These are phyloP conservation scores for Xylaria bambusicola DNA, from an alignment of 495 filamentous ascomycete species.

Conservation along the genomic window DNA sequence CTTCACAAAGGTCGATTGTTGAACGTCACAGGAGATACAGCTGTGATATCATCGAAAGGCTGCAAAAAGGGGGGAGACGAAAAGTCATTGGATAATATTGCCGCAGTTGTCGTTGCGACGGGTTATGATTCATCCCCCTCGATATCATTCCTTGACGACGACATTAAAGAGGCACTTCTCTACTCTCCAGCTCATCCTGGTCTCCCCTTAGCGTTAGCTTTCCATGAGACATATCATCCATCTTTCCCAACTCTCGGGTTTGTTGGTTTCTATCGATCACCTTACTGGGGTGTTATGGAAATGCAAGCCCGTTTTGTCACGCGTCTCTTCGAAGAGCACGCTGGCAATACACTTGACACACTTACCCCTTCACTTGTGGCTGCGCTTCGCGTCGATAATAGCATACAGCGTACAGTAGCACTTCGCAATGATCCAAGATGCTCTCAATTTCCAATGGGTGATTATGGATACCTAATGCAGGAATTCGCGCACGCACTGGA, in stretches of 20 bases:
- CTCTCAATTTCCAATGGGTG: conserved; percentile 79
- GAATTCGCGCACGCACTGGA: conserved; percentile 60
- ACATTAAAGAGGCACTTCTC: conserved; percentile 58
- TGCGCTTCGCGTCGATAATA: conserved; percentile 42
- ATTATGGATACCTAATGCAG: conserved; percentile 79
- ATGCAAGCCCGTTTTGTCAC: conserved; percentile 75
- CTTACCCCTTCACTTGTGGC: conserved; percentile 24
- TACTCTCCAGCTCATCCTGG: conserved; percentile 56
- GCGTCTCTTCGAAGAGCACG: conserved; percentile 40
- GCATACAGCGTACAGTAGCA: conserved; percentile 44
- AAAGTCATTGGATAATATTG: conserved; percentile 55
- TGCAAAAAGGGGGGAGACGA: too few species aligned
- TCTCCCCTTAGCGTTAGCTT: conserved; percentile 69
- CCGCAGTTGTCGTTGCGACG: conserved; percentile 71
- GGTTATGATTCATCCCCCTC: conserved; percentile 68
- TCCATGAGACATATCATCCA: conserved; percentile 62
- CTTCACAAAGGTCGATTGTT: conserved; percentile 45
- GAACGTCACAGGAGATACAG: conserved; percentile 32
- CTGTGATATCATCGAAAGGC: conserved; percentile 36
- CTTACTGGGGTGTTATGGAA: conserved; percentile 87
- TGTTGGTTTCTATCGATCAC: conserved; percentile 82
- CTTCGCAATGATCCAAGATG: conserved; percentile 43
- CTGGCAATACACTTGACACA: conserved; percentile 5
- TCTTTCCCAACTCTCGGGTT: conserved; percentile 69
- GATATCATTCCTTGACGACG: conserved; percentile 59